Base-by-base conservation (phyloP, 768 basidiomycete genomes). In the Pleurotus platypus region DNA sequence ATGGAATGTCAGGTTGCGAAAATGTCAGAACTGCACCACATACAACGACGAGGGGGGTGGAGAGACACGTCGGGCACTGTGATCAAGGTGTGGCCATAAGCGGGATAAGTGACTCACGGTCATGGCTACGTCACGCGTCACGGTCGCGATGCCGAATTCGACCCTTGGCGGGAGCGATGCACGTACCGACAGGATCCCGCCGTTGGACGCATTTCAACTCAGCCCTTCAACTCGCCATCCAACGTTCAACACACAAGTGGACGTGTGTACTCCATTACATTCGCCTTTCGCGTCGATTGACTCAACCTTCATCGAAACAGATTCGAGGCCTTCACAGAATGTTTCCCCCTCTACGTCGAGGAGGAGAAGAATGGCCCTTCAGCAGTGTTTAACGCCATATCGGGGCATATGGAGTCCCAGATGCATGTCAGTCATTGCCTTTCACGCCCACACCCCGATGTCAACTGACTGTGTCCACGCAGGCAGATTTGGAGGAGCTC, bases 401-500 rank as follows among this genome's bases (percentile, higher is more conserved):
- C 88, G 4, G 76, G 83, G 60, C 87, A 88, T 55, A 86, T 90
- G 63, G 88, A 91, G 55, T 16, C 49, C 5, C 53, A 46, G 30
- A 54, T 58, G 15, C 49, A 55, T 26, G 57, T 55, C 22, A 46
- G 42, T 18, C 16, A 4, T n/a, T 13, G 22, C 18, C 40, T 15
- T 22, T 70, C 62, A 51, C 56, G 7, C 1, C 6, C 18, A 30
- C 16, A n/a, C 4, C 12, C 12, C 47, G 51, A 57, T 26, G n/a
- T 58, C 42, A 27, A 20, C 45, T 56, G 15, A 2, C 6, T 20
- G 2, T 13, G 12, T 54, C 11, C 46, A 15, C 49, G 5, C 53
- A 90, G 88, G 79, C 80, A 38, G 82, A 85, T 59, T 77, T 87
- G 40, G 86, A 90, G 51, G 79, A 83, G 38, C 60, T 92, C n/a